Evolutionary conservation across 495 filamentous ascomycete genomes (phyloP).

Genomic region (Aspergillus steynii): DNA sequence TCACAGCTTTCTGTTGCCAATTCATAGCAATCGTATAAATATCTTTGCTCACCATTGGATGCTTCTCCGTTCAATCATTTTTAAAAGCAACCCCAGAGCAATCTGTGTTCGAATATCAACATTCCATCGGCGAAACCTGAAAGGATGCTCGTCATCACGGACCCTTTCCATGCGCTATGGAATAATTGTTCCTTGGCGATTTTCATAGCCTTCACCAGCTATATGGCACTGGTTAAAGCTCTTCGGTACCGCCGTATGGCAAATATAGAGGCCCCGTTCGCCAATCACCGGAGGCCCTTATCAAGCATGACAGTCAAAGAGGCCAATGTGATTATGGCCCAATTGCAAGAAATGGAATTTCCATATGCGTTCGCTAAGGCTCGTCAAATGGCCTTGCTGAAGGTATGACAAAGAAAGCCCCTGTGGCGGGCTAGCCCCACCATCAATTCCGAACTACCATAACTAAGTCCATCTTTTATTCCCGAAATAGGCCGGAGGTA

Average conservation of each 20-base stretch:
- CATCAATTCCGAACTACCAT: slow-evolving; percentile 1
- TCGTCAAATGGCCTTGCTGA: slow-evolving; percentile 29
- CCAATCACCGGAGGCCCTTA: slow-evolving; percentile 6
- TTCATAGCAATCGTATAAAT: no score
- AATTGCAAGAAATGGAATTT: slow-evolving; percentile 34
- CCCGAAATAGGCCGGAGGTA: slow-evolving; percentile 30
- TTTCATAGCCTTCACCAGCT: neutral
- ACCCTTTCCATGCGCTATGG: neutral
- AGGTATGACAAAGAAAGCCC: slow-evolving; percentile 18
- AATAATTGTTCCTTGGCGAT: neutral
- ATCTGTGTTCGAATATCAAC: no score
- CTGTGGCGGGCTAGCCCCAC: no score
- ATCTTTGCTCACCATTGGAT: no score
- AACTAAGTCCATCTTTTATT: neutral
- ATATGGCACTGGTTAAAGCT: neutral
- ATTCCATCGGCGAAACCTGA: no score
- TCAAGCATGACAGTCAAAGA: slow-evolving; percentile 36
- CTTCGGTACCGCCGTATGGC: neutral
- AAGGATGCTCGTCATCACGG: neutral
- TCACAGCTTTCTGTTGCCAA: no score
- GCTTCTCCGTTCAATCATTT: no score
- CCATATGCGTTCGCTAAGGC: slow-evolving; percentile 29
- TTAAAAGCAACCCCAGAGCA: no score
- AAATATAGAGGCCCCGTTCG: neutral
- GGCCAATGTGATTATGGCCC: slow-evolving; percentile 27